A percentile compares a stretch with the other conserved stretches of the same genome.
Evolutionary conservation across 129 eudicot species (phyloP).

Genomic region (Flaveria ramosissima): DNA sequence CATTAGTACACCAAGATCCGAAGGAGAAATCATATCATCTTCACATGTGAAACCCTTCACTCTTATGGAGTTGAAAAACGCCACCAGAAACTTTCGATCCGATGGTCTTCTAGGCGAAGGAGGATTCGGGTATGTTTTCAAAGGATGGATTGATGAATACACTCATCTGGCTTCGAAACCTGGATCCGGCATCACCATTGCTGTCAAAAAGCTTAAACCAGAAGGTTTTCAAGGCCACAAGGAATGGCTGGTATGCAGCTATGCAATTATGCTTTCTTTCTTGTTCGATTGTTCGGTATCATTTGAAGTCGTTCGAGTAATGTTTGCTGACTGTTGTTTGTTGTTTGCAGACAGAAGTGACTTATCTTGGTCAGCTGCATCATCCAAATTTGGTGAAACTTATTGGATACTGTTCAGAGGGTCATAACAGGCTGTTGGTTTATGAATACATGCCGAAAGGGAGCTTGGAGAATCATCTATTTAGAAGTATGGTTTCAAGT

Average conservation of each 20-base stretch:
- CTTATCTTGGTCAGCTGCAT: conserved; percentile 73
- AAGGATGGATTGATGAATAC: conserved; percentile 88
- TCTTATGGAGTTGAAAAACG: conserved; percentile 67
- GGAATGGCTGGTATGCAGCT: conserved; percentile 78
- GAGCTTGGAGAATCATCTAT: conserved; percentile 94
- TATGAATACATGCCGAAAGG: conserved; percentile 96
- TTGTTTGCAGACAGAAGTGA: conserved; percentile 82
- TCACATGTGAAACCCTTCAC: conserved; percentile 64
- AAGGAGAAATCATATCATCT: conserved; percentile 68
- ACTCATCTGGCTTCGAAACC: conserved; percentile 73
- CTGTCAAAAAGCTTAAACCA: conserved; percentile 94
- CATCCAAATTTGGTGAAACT: conserved; percentile 93
- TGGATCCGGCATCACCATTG: conserved; percentile 87
- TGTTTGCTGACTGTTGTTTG: not conserved
- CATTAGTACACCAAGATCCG: conserved; percentile 75
- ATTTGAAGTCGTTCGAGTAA: not conserved
- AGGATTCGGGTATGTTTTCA: conserved; percentile 91
- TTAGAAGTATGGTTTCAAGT: conserved; percentile 58
- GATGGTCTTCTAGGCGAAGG: conserved; percentile 98
- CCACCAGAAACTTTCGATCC: conserved; percentile 79
- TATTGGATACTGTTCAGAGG: conserved; percentile 82
- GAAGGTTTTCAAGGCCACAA: conserved; percentile 98
- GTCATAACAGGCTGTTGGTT: conserved; percentile 79
- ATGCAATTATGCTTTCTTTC: conserved; percentile 23
- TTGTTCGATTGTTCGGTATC: not conserved